These are phyloP conservation scores for Gaeumannomyces tritici DNA, from an alignment of 2,329 filamentous ascomycete genomes.

Conservation along the genomic window DNA sequence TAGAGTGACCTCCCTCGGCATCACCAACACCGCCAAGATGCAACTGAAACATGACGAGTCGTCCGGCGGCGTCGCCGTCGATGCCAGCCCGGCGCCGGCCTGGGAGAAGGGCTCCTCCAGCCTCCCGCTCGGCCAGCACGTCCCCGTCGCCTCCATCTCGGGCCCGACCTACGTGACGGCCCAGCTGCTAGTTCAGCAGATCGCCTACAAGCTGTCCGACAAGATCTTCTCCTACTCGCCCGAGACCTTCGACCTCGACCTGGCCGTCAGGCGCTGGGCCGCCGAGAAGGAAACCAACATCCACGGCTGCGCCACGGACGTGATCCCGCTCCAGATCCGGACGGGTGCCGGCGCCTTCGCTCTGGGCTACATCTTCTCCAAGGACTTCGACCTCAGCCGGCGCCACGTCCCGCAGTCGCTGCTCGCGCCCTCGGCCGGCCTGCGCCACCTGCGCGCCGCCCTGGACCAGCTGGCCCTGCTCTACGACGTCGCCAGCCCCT, in stretches of 20 bases:
- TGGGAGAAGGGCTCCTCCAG: slow-evolving; percentile 38
- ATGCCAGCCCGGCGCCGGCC: slow-evolving; percentile 1
- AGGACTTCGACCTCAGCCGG: slow-evolving; percentile 89
- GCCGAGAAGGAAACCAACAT: slow-evolving; percentile 63
- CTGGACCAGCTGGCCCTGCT: slow-evolving; percentile 88
- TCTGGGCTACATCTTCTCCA: slow-evolving; percentile 94
- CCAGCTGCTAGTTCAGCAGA: slow-evolving; percentile 89
- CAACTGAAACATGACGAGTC: slow-evolving; percentile 12
- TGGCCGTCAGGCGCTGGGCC: slow-evolving; percentile 72
- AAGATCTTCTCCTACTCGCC: slow-evolving; percentile 97
- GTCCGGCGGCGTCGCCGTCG: slow-evolving; percentile 11
- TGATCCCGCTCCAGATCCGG: slow-evolving; percentile 77
- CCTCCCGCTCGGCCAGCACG: slow-evolving; percentile 47
- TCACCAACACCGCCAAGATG: slow-evolving; percentile 7
- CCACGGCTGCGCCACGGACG: slow-evolving; percentile 67
- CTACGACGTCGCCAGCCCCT: slow-evolving; percentile 84
- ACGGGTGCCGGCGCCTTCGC: slow-evolving; percentile 84
- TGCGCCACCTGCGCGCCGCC: slow-evolving; percentile 70
- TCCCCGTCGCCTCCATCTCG: slow-evolving; percentile 52
- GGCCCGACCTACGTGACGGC: slow-evolving; percentile 90
- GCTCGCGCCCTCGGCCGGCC: slow-evolving; percentile 72
- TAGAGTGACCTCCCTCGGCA: neutral
- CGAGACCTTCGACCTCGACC: slow-evolving; percentile 83
- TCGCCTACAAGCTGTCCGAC: slow-evolving; percentile 89
- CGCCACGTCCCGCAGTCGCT: slow-evolving; percentile 86